Base-by-base conservation (phyloP, 352 stramenopile genomes). In the Pseudoperonospora humuli region DNA sequence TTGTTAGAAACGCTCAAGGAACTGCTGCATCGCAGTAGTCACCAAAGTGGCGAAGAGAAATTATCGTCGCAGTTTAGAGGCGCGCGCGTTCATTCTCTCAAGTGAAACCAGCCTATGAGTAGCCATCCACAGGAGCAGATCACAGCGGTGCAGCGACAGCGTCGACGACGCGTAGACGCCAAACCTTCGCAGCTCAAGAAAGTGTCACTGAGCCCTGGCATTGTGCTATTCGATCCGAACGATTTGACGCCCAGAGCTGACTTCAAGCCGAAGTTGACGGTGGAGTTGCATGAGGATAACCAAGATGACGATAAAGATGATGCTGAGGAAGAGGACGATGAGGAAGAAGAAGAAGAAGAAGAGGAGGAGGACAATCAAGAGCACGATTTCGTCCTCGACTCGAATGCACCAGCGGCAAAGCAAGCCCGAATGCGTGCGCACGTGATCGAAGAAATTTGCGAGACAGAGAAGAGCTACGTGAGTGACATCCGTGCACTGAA, bases 361-460 rank as follows among this genome's bases (percentile, higher is more conserved):
- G 34, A 45, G 8, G 35, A 65, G 10, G 37, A 58, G 18, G 45
- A 67, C 27, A 42, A 61, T 27, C 49, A 60, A 8, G 37, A 46
- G 9, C 37, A 57, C 8, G 28, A 64, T 3, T 39, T 45, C 11
- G 24, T 57, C 5, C 40, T 47, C 10, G 54, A 60, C 11, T 35
- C 45, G 15, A 39, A 75, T 13, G 47, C 52, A 6, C 27, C 45
- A 25, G 41, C 33, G 5, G 41, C 47, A 31, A 49, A 75, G 24
- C 23, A 50, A 23, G 13, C 51, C 19, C 31, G 48, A 24, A 9
- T 67, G 42, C 75, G 79, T 6, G 42, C 65, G 11, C 50, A 61
- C n/a, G 74, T 85, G 28, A 68, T 93, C 18, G 67, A 79, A 21
- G 81, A 93, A 63, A 89, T 93, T 31, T 91, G 73, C 46, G 52